phyloP scores from a whole-genome alignment of 495 filamentous ascomycete species.

The Penicillium manginii region DNA sequence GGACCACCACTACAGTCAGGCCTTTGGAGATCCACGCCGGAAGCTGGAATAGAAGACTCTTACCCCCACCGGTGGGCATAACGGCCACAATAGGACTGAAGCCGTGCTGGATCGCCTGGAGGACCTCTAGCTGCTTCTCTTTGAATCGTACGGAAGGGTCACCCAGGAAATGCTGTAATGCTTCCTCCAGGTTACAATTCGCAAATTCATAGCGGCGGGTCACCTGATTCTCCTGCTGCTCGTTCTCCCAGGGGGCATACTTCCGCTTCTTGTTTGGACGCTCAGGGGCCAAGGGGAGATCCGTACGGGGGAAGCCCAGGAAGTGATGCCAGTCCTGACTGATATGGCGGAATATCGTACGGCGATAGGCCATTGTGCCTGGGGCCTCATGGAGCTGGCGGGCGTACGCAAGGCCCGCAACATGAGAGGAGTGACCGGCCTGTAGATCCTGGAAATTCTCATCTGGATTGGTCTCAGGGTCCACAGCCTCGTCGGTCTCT shows the following conservation, averaged over 20 bases:
- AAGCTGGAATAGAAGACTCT: neutral
- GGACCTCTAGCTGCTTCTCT: neutral
- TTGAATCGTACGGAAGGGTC: neutral
- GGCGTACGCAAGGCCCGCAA: neutral
- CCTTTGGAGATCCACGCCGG: neutral
- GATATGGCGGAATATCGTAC: neutral
- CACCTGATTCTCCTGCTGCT: neutral
- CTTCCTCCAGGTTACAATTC: neutral
- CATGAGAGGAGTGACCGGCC: neutral
- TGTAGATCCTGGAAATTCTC: neutral
- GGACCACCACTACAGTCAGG: neutral
- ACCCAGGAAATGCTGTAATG: neutral
- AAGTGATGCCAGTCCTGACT: neutral
- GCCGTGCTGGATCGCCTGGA: neutral
- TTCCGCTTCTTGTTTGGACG: neutral
- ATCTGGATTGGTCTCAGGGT: too few relatives aligned
- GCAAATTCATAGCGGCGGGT: neutral
- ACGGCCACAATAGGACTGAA: neutral
- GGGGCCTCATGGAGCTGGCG: neutral
- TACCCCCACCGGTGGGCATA: neutral
- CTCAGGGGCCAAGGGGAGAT: neutral
- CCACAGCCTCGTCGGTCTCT: too few relatives aligned
- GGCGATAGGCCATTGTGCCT: neutral
- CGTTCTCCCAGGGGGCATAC: neutral
- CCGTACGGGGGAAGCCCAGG: neutral